Conservation (phyloP, 2,329 filamentous ascomycete species). For the Rhexocercosporidium sp. region DNA sequence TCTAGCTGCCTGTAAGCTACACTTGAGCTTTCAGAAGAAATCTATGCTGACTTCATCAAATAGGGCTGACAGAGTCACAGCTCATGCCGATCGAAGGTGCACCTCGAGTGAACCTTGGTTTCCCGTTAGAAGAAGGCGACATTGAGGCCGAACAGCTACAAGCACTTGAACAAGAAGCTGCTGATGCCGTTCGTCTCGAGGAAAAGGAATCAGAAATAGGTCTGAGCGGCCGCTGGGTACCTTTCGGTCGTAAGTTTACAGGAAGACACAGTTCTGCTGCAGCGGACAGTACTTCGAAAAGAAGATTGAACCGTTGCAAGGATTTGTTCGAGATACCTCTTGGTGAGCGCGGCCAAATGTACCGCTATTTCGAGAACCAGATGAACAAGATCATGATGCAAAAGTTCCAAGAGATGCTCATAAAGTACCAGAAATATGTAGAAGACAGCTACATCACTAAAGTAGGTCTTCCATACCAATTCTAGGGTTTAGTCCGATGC, state of each 20-base stretch:
- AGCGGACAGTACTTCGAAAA: slow-evolving; percentile 28
- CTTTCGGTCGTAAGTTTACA: slow-evolving; percentile 35
- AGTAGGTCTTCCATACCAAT: slow-evolving; percentile 19
- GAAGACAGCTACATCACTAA: slow-evolving; percentile 31
- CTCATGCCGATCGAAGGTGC: slow-evolving; percentile 33
- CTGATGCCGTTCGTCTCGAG: slow-evolving; percentile 15
- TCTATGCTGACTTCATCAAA: not conserved
- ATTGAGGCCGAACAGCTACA: slow-evolving; percentile 38
- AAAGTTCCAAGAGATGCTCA: slow-evolving; percentile 27
- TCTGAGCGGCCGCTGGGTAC: slow-evolving; percentile 35
- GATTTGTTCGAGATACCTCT: slow-evolving; percentile 39
- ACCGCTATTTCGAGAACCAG: slow-evolving; percentile 38
- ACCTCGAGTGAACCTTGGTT: slow-evolving; percentile 33
- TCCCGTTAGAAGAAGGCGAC: slow-evolving; percentile 39
- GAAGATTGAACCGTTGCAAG: slow-evolving; percentile 21
- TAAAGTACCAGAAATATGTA: slow-evolving; percentile 31
- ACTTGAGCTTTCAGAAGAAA: not conserved
- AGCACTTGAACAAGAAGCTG: slow-evolving; percentile 34
- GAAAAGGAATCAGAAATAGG: slow-evolving; percentile 31
- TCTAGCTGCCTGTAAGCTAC: slow-evolving; percentile 30
- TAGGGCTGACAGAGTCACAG: slow-evolving; percentile 35
- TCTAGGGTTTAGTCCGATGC: slow-evolving; percentile 2
- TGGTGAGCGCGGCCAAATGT: slow-evolving; percentile 37
- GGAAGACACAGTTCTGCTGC: slow-evolving; percentile 26
- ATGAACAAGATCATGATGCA: slow-evolving; percentile 31